Conservation (phyloP, 1,284 basidiomycete genomes). For the Serendipita sp. region DNA sequence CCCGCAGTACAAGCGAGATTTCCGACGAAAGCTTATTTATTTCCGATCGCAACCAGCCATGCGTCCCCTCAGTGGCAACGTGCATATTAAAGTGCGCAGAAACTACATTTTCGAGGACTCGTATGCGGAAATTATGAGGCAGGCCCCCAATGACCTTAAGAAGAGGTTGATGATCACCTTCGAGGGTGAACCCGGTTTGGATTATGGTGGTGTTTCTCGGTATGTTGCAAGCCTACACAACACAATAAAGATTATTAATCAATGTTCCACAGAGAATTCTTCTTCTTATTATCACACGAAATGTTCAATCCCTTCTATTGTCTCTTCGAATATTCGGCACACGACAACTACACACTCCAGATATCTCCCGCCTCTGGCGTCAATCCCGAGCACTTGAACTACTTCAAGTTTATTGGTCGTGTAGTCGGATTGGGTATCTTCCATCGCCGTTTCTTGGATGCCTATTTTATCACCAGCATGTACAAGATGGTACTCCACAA, state of each 20-base stretch:
- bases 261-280: conserved; percentile 35
- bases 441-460: conserved; percentile 52
- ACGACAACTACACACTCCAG: conserved; percentile 50
- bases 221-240: conserved; percentile 17
- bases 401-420: conserved; percentile 52
- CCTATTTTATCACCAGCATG: conserved; percentile 50
- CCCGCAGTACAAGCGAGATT: conserved; percentile 54
- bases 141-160: conserved; percentile 48
- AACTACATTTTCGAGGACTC: conserved; percentile 50
- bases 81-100: conserved; percentile 47
- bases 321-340: conserved; percentile 50
- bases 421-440: conserved; percentile 48
- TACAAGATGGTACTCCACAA: conserved; percentile 53
- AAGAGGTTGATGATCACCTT: conserved; percentile 57
- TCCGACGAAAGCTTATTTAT: conserved; percentile 51
- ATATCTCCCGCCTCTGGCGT: conserved; percentile 50
- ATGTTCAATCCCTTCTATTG: conserved; percentile 49
- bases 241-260: neutral
- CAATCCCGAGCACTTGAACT: conserved; percentile 52
- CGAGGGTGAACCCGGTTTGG: conserved; percentile 48
- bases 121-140: conserved; percentile 51
- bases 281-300: conserved; percentile 52
- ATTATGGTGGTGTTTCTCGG: conserved; percentile 45
- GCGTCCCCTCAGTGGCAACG: conserved; percentile 37
- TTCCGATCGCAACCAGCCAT: conserved; percentile 49